A percentile compares a stretch with the other conserved stretches of the same genome.
Conservation (phyloP, 2,329 filamentous ascomycete genomes). For the Pochonia chlamydosporia region DNA sequence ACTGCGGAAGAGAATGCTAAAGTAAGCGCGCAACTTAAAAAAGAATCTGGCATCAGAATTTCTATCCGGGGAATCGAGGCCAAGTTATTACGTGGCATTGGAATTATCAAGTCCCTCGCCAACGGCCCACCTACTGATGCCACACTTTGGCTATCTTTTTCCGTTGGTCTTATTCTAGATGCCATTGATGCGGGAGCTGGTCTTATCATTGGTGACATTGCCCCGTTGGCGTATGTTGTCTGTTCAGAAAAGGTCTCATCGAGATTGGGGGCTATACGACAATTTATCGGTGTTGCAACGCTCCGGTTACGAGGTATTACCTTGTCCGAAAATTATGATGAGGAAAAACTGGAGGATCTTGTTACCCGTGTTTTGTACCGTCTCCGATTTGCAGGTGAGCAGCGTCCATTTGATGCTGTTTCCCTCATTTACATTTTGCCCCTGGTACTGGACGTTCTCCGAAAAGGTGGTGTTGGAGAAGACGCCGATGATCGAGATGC, state of each 20-base stretch:
- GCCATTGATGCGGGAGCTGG: constrained; percentile 76
- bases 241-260: constrained; percentile 70
- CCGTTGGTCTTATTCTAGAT: constrained; percentile 66
- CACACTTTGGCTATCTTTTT: constrained; percentile 79
- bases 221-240: constrained; percentile 71
- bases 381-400: constrained; percentile 82
- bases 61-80: constrained; percentile 65
- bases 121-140: constrained; percentile 86
- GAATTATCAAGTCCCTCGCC: constrained; percentile 76
- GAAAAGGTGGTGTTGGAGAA: constrained; percentile 69
- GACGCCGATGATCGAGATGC: constrained; percentile 76
- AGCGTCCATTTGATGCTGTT: constrained; percentile 85
- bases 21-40: constrained; percentile 83
- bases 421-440: constrained; percentile 85
- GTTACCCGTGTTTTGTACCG: constrained; percentile 87
- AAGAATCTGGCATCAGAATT: constrained; percentile 73
- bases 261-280: constrained; percentile 69
- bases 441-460: constrained; percentile 71
- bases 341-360: constrained; percentile 78
- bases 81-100: constrained; percentile 73
- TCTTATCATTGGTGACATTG: constrained; percentile 72
- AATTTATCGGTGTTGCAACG: constrained; percentile 83
- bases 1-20: constrained; percentile 84
- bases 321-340: constrained; percentile 63
- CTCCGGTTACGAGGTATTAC: constrained; percentile 72